These are phyloP conservation scores for Arachis stenosperma DNA, from an alignment of 306 rosid genomes.

Conservation along the genomic window DNA sequence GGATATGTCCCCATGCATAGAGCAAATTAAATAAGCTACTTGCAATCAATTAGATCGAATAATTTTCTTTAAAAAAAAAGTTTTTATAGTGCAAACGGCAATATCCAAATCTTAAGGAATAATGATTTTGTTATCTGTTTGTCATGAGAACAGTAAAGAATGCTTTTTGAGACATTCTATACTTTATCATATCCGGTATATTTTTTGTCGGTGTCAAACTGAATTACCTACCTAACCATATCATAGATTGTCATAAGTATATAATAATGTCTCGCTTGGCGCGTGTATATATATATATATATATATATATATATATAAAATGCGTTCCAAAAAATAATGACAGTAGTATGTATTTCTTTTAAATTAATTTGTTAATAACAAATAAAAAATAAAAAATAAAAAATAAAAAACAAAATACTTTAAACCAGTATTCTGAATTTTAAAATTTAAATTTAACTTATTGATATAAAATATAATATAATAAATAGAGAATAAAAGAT, in stretches of 20 bases:
- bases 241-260: background rate
- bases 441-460: no score
- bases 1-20: background rate
- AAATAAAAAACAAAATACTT: no score
- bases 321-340: no score
- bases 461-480: no score
- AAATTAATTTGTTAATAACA: no score
- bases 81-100: constrained; percentile 6
- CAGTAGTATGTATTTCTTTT: no score
- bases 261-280: background rate
- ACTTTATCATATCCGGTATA: constrained; percentile 24
- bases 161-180: constrained; percentile 7
- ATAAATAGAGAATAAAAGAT: no score
- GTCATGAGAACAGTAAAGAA: constrained; percentile 20
- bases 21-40: constrained; percentile 9
- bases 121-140: constrained; percentile 13
- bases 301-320: no score
- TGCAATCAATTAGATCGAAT: background rate
- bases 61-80: no score
- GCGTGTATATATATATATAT: no score
- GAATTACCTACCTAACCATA: constrained; percentile 45
- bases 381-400: no score
- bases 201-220: constrained; percentile 34
- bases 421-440: no score
- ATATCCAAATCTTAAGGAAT: constrained; percentile 24